Evolutionary conservation across 192 early-diverging fungal genomes (phyloP).

Genomic region (Podila epicladia): DNA sequence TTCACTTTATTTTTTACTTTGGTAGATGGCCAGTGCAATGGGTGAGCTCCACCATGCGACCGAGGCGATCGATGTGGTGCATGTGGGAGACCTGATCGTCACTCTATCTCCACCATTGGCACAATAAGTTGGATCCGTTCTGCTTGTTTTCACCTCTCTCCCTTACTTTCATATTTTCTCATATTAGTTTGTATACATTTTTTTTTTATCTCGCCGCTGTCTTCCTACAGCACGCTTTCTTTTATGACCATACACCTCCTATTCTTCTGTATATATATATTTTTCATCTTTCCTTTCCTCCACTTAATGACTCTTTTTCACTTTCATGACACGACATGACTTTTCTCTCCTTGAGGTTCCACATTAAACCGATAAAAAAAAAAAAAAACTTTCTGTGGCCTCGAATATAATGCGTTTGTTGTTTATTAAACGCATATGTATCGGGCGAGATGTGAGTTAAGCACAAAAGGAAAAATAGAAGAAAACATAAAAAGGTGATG

Average conservation of each 20-base stretch:
- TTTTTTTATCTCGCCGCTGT: not conserved
- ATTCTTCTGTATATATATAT: not conserved
- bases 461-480: no score
- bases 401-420: no score
- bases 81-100: slow-evolving; percentile 48
- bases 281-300: not conserved
- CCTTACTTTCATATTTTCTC: not conserved
- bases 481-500: no score
- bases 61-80: slow-evolving; percentile 45
- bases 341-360: no score
- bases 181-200: not conserved
- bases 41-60: slow-evolving; percentile 47
- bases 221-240: not conserved
- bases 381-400: no score
- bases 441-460: no score
- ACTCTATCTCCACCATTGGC: slow-evolving; percentile 27
- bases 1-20: not conserved
- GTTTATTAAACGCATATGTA: no score
- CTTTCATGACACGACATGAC: no score
- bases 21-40: slow-evolving; percentile 46
- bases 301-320: not conserved
- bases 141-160: not conserved
- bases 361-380: no score
- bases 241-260: not conserved
- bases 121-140: not conserved